Evolutionary conservation across 176 grass and related monocot genomes (phyloP).

Genomic region (Zoysia pacifica): DNA sequence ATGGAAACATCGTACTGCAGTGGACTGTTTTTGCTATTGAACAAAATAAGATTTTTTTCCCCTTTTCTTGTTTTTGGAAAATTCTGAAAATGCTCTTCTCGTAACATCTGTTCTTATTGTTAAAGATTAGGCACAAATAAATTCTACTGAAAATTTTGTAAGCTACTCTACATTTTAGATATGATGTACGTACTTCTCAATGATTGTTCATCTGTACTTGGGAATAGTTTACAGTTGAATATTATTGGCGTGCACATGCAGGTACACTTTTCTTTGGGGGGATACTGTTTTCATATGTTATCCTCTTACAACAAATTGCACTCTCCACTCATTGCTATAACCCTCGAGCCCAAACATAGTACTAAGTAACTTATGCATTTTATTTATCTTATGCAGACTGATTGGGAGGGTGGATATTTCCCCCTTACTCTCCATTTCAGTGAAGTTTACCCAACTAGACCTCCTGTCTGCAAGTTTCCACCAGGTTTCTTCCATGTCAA

Average conservation of each 20-base stretch:
- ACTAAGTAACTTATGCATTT: not conserved
- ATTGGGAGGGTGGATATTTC: conserved; percentile 91
- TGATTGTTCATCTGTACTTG: not conserved
- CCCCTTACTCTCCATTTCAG: conserved; percentile 62
- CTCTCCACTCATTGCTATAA: not conserved
- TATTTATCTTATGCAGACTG: conserved; percentile 61
- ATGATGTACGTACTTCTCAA: not conserved
- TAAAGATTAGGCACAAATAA: not conserved
- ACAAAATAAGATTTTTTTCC: not conserved
- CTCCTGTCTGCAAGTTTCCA: conserved; percentile 82
- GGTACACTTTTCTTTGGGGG: conserved; percentile 9
- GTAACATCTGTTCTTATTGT: not conserved
- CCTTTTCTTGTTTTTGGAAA: not conserved
- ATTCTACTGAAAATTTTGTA: not conserved
- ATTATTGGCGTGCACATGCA: not conserved
- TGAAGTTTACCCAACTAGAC: conserved; percentile 69
- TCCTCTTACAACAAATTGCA: conserved; percentile 2
- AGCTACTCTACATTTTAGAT: conserved; percentile 4
- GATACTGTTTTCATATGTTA: not conserved
- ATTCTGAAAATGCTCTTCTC: not conserved
- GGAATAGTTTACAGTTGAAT: not conserved
- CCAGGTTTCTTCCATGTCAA: conserved; percentile 83
- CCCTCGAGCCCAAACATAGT: not conserved
- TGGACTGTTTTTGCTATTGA: not conserved
- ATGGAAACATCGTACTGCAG: not conserved